Evolutionary conservation across 192 early-diverging fungal genomes (phyloP).

Genomic region (Umbelopsis sp.): DNA sequence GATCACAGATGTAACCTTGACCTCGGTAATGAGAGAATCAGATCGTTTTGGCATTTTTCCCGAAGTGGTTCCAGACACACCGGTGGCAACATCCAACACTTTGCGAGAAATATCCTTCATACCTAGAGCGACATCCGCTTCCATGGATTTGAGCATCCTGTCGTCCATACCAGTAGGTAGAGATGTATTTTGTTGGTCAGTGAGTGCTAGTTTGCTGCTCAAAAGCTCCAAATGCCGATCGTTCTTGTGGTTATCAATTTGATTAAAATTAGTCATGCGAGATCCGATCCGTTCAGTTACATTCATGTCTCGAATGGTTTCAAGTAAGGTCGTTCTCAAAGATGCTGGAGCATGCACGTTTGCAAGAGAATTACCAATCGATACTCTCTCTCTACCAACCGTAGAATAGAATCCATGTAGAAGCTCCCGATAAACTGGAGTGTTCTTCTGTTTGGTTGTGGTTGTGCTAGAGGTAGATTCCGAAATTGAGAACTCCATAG

Average conservation of each 20-base stretch:
- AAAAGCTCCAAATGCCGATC: background rate
- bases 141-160: background rate
- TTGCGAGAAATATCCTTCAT: constrained; percentile 4
- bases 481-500: background rate
- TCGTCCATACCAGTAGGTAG: constrained; percentile 1
- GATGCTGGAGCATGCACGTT: background rate
- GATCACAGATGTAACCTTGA: background rate
- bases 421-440: background rate
- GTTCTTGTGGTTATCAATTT: background rate
- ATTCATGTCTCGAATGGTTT: constrained; percentile 2
- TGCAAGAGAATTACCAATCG: background rate
- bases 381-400: background rate
- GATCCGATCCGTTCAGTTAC: background rate
- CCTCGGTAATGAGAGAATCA: background rate
- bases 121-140: background rate
- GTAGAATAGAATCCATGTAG: constrained; percentile 3
- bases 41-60: background rate
- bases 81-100: background rate
- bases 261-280: background rate
- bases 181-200: background rate
- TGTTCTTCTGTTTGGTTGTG: background rate
- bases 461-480: background rate
- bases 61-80: background rate
- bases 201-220: background rate
- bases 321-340: background rate